These are phyloP conservation scores for Arabis alpina DNA, from an alignment of 345 rosid species.

Conservation along the genomic window DNA sequence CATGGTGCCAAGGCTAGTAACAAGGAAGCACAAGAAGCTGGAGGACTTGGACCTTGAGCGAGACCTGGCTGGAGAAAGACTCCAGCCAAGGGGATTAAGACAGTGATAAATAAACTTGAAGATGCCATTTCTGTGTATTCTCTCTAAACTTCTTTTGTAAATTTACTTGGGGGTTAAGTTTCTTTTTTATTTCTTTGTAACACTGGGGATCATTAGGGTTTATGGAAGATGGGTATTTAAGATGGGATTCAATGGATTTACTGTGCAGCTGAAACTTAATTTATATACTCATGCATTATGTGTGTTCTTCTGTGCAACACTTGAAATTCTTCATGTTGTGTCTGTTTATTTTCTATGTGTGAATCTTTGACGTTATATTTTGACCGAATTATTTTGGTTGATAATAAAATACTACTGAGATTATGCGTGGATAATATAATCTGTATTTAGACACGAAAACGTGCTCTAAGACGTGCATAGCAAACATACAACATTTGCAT, in stretches of 20 bases:
- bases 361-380: constrained; percentile 12
- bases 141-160: too few species aligned
- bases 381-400: background rate
- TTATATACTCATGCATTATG: constrained; percentile 50
- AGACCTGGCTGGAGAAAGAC: constrained; percentile 32
- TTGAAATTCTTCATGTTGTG: constrained; percentile 38
- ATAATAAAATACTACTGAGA: background rate
- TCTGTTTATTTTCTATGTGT: background rate
- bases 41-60: constrained; percentile 48
- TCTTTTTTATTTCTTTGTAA: constrained; percentile 31
- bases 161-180: constrained; percentile 23
- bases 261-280: background rate
- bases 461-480: constrained; percentile 43
- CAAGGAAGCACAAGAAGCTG: constrained; percentile 56
- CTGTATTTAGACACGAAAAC: constrained; percentile 29
- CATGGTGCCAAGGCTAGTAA: constrained; percentile 64
- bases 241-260: constrained; percentile 44
- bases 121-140: constrained; percentile 28
- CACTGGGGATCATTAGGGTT: constrained; percentile 8
- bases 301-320: constrained; percentile 43
- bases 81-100: constrained; percentile 42
- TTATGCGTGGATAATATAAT: constrained; percentile 12
- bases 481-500: constrained; percentile 8
- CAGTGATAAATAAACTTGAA: constrained; percentile 36
- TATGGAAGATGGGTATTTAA: constrained; percentile 30